Conservation (phyloP, 108 stramenopile species). For the Nitzschia sp. region DNA sequence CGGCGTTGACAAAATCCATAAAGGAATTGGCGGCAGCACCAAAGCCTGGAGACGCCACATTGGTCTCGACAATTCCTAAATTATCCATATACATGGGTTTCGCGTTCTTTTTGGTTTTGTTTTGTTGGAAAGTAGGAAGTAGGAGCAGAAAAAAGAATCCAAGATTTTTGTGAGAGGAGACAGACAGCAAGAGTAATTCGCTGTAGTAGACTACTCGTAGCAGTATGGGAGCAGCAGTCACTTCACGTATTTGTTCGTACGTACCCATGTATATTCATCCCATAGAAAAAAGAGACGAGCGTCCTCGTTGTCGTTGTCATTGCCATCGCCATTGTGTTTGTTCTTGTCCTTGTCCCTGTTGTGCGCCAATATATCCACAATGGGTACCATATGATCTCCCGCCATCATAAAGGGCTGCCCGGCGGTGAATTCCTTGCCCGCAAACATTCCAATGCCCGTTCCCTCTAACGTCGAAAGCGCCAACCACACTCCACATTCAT, state of each 20-base stretch:
- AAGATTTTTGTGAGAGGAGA: no score
- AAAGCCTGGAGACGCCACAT: conserved; percentile 40
- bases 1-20: conserved; percentile 37
- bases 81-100: not conserved
- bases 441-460: conserved; percentile 72
- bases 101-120: no score
- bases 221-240: no score
- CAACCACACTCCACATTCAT: conserved; percentile 57
- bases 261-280: conserved; percentile 48
- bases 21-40: conserved; percentile 41
- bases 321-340: no score
- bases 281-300: conserved; percentile 36
- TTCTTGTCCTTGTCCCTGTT: no score
- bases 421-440: conserved; percentile 44
- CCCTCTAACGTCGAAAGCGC: conserved; percentile 62
- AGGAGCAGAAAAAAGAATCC: no score
- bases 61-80: conserved; percentile 19
- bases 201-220: no score
- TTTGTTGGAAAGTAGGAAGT: no score
- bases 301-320: not conserved
- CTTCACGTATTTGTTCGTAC: no score
- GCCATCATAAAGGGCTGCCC: conserved; percentile 26
- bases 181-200: no score
- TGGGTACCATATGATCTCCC: conserved; percentile 45
- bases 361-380: conserved; percentile 33